Base-by-base conservation (phyloP, 257 asterid genomes). In the Solanum stenotomum region DNA sequence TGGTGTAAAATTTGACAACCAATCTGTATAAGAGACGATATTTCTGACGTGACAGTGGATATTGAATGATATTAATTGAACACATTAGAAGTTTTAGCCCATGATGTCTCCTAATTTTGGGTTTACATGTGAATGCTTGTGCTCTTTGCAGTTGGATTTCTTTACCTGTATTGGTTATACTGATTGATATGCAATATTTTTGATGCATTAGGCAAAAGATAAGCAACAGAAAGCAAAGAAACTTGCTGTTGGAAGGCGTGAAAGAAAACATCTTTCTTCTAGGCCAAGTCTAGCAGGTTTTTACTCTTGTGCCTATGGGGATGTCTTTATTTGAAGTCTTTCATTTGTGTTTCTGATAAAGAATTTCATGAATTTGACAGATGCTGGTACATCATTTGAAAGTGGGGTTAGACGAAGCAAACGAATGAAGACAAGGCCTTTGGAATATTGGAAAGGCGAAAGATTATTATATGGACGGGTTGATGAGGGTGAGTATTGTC, bases 371-470 rank as follows among this genome's bases (percentile, higher is more conserved):
- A 59, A 90, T 88, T 87, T 90, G 85, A 89, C 95, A 97, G 99
- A 93, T 42, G 91, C 93, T 88, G 98, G 98, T 85, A 96, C 98
- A 76, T 71, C 94, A 52, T 92, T 92, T 84, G 98, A 94, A 82
- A 63, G 89, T 89, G 99, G 99, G 84, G 91, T 96, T 67, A 94
- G 99, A 84, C 94, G 96, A 89, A 97, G 99, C 96, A 94, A 91
- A 93, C 90, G 99, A 91, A 90, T 94, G 89, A 95, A 89, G 92
- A 92, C 87, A 88, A 96, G 98, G 89, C 99, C 98, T 86, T 92
- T 97, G 87, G 98, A 94, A 85, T 97, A 87, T 90, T 95, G 99
- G 99, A 95, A 92, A 91, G 99, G 99, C 33, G 99, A 96, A 93
- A 92, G 98, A 86, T 88, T 93, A 85, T 42, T 96, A 84, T 97